Conservation (phyloP, 345 rosid genomes). For the Acer negundo region DNA sequence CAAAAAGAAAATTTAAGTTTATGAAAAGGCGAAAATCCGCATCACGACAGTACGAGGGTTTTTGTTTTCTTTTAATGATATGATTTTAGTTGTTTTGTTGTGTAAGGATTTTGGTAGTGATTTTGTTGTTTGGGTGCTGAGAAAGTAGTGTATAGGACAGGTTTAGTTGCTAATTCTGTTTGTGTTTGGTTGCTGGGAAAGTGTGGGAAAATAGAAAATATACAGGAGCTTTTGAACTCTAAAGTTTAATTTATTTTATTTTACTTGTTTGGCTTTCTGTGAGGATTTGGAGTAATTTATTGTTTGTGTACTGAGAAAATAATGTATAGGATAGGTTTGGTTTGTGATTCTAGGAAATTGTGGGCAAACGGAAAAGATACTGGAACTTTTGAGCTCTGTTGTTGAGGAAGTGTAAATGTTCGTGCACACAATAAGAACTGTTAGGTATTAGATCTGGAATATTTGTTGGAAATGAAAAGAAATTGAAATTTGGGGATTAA, state of each 20-base stretch:
- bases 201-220: neutral
- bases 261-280: neutral
- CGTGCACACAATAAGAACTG: neutral
- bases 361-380: neutral
- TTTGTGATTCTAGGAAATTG: slow-evolving; percentile 1
- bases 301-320: slow-evolving; percentile 2
- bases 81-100: neutral
- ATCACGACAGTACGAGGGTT: too few relatives aligned
- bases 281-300: neutral
- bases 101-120: neutral
- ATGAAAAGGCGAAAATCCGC: too few relatives aligned
- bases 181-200: neutral
- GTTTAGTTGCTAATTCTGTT: neutral
- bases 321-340: neutral
- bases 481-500: neutral
- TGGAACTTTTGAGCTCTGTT: neutral
- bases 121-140: neutral
- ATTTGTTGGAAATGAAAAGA: neutral
- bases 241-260: neutral
- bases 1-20: too few relatives aligned
- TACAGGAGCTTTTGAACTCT: neutral
- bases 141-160: slow-evolving; percentile 3
- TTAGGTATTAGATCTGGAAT: neutral
- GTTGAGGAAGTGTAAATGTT: neutral
- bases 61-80: too few relatives aligned